phyloP scores from a whole-genome alignment of 768 basidiomycete genomes.

The Boletus rex-veris region DNA sequence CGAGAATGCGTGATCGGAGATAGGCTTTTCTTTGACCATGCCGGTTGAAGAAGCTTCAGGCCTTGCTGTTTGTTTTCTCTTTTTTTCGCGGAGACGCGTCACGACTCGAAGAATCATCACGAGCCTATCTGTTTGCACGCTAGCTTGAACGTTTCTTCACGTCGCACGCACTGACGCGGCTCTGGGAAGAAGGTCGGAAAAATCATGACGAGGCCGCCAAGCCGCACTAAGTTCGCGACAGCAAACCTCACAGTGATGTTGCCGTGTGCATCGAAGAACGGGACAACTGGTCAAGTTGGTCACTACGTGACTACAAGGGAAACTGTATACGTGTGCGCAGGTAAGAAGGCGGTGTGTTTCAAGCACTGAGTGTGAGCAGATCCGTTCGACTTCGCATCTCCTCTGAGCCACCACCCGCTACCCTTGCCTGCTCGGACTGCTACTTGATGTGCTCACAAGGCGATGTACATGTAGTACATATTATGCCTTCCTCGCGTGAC shows the following conservation, averaged over 20 bases:
- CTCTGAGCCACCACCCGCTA: background rate
- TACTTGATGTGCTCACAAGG: no score
- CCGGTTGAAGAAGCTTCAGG: background rate
- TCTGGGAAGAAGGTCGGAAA: background rate
- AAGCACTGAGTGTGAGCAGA: background rate
- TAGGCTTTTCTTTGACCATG: constrained; percentile 22
- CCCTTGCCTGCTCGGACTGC: no score
- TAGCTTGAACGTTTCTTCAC: background rate
- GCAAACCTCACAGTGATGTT: background rate
- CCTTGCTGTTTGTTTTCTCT: background rate
- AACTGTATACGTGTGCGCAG: no score
- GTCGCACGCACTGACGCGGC: constrained; percentile 10
- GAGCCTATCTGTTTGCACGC: background rate
- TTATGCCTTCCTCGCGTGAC: constrained; percentile 1
- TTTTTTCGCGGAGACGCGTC: constrained; percentile 5
- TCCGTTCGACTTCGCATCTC: background rate
- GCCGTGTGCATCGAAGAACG: background rate
- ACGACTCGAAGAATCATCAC: background rate
- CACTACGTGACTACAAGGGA: background rate
- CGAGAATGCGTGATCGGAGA: constrained; percentile 28
- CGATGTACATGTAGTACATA: background rate
- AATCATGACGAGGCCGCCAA: background rate
- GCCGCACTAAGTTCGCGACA: background rate
- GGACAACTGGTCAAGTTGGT: background rate
- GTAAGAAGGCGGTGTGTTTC: no score